phyloP scores from a whole-genome alignment of 768 basidiomycete genomes.

The Pisolithus marmoratus region DNA sequence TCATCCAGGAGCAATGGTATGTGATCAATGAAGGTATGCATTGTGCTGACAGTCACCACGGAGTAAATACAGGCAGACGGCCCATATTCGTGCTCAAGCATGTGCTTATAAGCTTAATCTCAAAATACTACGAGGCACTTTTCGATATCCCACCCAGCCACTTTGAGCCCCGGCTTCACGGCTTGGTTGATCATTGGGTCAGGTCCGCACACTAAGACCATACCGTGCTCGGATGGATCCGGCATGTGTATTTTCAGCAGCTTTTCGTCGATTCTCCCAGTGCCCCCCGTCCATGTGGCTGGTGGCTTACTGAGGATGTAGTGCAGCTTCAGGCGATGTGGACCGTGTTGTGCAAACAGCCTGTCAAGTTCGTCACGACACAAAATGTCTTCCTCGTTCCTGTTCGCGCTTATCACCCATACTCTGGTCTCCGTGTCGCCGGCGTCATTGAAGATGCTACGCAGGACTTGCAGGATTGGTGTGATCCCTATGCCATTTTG shows the following conservation, averaged over 20 bases:
- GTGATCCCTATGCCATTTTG: conserved; percentile 37
- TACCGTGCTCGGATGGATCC: conserved; percentile 27
- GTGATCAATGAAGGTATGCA: too few species aligned
- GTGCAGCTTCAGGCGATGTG: conserved; percentile 34
- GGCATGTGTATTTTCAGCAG: conserved; percentile 40
- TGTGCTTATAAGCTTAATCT: conserved; percentile 3
- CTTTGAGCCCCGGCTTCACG: conserved; percentile 27
- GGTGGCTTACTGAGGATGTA: conserved; percentile 36
- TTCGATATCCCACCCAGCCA: conserved; percentile 33
- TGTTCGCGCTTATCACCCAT: conserved; percentile 47
- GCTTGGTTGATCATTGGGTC: conserved; percentile 31
- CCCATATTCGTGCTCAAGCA: too few species aligned
- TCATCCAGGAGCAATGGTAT: too few species aligned
- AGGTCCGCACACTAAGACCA: conserved; percentile 50
- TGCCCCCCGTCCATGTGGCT: conserved; percentile 34
- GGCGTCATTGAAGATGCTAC: conserved; percentile 38
- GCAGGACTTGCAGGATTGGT: conserved; percentile 52
- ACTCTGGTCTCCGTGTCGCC: conserved; percentile 33
- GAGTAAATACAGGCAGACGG: too few species aligned
- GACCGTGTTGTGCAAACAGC: conserved; percentile 24
- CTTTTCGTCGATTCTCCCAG: conserved; percentile 35
- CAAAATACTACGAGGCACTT: conserved; percentile 31
- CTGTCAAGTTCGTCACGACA: conserved; percentile 43
- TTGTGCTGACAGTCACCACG: too few species aligned
- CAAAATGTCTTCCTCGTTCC: conserved; percentile 44